Evolutionary conservation across 2,329 filamentous ascomycete species (phyloP).

Genomic region (Talaromyces pinophilus): DNA sequence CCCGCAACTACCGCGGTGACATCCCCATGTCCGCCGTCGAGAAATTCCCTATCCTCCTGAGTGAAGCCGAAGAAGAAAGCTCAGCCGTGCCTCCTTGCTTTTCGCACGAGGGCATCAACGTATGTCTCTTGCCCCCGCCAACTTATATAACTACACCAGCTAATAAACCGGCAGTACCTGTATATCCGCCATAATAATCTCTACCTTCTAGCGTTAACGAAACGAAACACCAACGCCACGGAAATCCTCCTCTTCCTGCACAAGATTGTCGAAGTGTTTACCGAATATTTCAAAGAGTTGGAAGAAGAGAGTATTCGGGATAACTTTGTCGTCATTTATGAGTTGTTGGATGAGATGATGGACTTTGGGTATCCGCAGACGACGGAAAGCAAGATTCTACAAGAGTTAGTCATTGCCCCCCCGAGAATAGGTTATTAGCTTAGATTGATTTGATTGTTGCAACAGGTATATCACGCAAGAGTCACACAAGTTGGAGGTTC

Average conservation of each 20-base stretch:
- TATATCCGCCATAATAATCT: slow-evolving; percentile 99
- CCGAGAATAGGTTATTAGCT: neutral
- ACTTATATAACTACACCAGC: neutral
- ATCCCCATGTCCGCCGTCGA: slow-evolving; percentile 99
- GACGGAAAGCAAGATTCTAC: slow-evolving; percentile 95
- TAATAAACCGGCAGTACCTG: slow-evolving; percentile 67
- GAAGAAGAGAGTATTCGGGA: slow-evolving; percentile 98
- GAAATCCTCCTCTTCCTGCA: slow-evolving; percentile 98
- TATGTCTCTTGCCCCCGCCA: slow-evolving; percentile 50
- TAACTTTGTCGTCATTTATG: slow-evolving; percentile 99
- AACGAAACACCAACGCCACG: slow-evolving; percentile 97
- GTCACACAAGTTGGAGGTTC: slow-evolving; percentile 96
- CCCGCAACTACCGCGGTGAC: slow-evolving; percentile 96
- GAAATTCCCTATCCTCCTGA: slow-evolving; percentile 93
- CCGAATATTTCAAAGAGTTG: slow-evolving; percentile 98
- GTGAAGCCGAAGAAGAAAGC: slow-evolving; percentile 98
- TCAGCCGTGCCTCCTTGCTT: slow-evolving; percentile 97
- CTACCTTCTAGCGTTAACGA: slow-evolving; percentile 94
- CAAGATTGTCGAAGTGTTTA: slow-evolving; percentile 98
- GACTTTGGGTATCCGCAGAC: slow-evolving; percentile 99
- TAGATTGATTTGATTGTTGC: neutral
- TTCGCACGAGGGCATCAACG: slow-evolving; percentile 97
- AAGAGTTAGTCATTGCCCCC: slow-evolving; percentile 62
- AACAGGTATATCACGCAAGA: slow-evolving; percentile 91
- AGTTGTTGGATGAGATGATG: slow-evolving; percentile 99